Conservation (phyloP, 2,329 filamentous ascomycete species). For the Basipetospora chlamydospora region DNA sequence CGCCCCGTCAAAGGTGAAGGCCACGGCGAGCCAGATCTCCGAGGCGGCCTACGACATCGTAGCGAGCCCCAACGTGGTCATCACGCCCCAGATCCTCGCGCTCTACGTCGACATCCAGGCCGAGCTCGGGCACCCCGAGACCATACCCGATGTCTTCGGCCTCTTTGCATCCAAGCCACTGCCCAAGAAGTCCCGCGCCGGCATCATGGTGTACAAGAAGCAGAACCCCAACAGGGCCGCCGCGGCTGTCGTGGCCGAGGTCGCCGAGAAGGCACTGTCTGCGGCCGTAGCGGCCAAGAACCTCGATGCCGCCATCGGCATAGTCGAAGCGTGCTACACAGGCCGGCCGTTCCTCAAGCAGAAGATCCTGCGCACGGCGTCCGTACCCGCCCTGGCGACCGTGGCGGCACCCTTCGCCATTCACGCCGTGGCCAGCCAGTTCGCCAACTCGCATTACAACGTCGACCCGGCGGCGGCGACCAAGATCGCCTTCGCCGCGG, state of each 20-base stretch:
- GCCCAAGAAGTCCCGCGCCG: conserved; percentile 26
- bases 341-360: conserved; percentile 50
- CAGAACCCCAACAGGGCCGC: conserved; percentile 54
- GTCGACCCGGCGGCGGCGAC: conserved; percentile 67
- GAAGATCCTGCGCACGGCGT: conserved; percentile 50
- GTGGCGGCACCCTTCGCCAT: conserved; percentile 51
- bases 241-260: conserved; percentile 55
- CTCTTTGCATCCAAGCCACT: conserved; percentile 75
- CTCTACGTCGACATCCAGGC: conserved; percentile 66
- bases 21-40: conserved; percentile 38
- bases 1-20: conserved; percentile 26
- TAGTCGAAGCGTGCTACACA: conserved; percentile 56
- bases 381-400: conserved; percentile 42
- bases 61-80: conserved; percentile 61
- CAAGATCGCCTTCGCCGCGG: conserved; percentile 62
- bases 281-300: conserved; percentile 68
- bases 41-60: conserved; percentile 54
- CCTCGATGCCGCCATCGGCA: conserved; percentile 60
- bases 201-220: conserved; percentile 6
- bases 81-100: conserved; percentile 57
- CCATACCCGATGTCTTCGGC: conserved; percentile 64
- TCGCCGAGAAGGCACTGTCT: conserved; percentile 61
- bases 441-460: conserved; percentile 52
- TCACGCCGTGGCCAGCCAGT: conserved; percentile 50
- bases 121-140: conserved; percentile 55